Evolutionary conservation across 257 asterid species (phyloP).

Genomic region (Eustoma russellianum): DNA sequence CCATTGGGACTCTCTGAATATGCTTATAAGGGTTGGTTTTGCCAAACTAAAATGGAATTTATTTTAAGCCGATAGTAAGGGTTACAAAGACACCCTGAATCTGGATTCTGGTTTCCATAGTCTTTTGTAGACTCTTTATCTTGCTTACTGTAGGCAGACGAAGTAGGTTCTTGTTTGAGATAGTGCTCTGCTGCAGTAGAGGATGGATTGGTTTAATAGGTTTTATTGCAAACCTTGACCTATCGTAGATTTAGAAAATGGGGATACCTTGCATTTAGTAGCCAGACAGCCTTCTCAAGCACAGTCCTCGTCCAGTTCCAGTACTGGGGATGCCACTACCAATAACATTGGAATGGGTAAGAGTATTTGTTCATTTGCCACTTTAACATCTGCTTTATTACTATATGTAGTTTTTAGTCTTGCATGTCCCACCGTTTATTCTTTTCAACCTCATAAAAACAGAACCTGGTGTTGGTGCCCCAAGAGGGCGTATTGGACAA

Average conservation of each 20-base stretch:
- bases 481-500: slow-evolving; percentile 60
- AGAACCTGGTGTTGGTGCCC: slow-evolving; percentile 51
- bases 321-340: slow-evolving; percentile 39
- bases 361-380: slow-evolving; percentile 2
- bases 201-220: not conserved
- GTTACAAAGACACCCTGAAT: too few species aligned
- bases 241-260: slow-evolving; percentile 66
- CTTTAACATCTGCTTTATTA: slow-evolving; percentile 6
- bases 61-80: too few species aligned
- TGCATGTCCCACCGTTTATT: not conserved
- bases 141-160: too few species aligned
- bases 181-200: too few species aligned
- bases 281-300: slow-evolving; percentile 53
- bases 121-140: too few species aligned
- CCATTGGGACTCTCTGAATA: too few species aligned
- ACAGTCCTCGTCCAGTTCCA: slow-evolving; percentile 46
- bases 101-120: too few species aligned
- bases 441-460: slow-evolving; percentile 35
- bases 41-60: too few species aligned
- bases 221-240: slow-evolving; percentile 35
- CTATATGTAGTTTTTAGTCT: too few species aligned
- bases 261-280: slow-evolving; percentile 87
- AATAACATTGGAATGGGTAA: slow-evolving; percentile 50
- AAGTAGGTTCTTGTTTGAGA: too few species aligned
- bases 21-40: too few species aligned